These are phyloP conservation scores for Epicoccum nigrum DNA, from an alignment of 2,329 filamentous ascomycete genomes.

Conservation along the genomic window DNA sequence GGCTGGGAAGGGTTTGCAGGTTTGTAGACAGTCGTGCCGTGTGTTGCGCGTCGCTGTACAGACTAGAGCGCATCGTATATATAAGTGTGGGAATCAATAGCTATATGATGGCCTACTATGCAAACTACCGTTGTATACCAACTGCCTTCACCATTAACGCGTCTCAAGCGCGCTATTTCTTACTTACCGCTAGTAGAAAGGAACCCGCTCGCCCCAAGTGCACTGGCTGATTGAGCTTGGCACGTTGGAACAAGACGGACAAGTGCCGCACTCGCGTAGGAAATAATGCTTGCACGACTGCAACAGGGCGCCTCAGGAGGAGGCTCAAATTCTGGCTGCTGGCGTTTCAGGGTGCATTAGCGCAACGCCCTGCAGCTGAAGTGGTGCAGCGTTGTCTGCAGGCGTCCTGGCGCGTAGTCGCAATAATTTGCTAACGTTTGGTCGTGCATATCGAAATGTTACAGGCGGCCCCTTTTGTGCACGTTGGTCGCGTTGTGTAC, in stretches of 20 bases:
- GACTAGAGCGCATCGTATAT: too few relatives aligned
- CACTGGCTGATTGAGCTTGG: too few relatives aligned
- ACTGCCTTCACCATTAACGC: slow-evolving; percentile 1
- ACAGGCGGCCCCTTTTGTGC: slow-evolving; percentile 13
- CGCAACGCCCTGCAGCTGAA: slow-evolving; percentile 12
- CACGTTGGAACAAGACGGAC: background rate
- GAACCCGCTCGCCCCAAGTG: slow-evolving; percentile 11
- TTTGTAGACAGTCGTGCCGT: background rate
- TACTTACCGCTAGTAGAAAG: slow-evolving; percentile 5
- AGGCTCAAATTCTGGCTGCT: slow-evolving; percentile 9
- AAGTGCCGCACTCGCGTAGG: slow-evolving; percentile 14
- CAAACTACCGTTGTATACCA: background rate
- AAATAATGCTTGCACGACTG: slow-evolving; percentile 5
- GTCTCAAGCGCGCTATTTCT: slow-evolving; percentile 5
- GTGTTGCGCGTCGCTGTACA: too few relatives aligned
- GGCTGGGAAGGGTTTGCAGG: background rate
- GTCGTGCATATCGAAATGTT: slow-evolving; percentile 11
- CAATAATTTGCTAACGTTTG: slow-evolving; percentile 8
- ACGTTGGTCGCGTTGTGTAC: slow-evolving; percentile 9
- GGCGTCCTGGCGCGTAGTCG: slow-evolving; percentile 13
- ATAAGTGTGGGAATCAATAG: too few relatives aligned
- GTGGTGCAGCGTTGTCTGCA: slow-evolving; percentile 4
- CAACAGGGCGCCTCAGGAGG: slow-evolving; percentile 5
- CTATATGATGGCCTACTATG: too few relatives aligned
- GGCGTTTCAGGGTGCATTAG: slow-evolving; percentile 17